Evolutionary conservation across 2,329 filamentous ascomycete genomes (phyloP).

Genomic region (Colletotrichum paranaense): DNA sequence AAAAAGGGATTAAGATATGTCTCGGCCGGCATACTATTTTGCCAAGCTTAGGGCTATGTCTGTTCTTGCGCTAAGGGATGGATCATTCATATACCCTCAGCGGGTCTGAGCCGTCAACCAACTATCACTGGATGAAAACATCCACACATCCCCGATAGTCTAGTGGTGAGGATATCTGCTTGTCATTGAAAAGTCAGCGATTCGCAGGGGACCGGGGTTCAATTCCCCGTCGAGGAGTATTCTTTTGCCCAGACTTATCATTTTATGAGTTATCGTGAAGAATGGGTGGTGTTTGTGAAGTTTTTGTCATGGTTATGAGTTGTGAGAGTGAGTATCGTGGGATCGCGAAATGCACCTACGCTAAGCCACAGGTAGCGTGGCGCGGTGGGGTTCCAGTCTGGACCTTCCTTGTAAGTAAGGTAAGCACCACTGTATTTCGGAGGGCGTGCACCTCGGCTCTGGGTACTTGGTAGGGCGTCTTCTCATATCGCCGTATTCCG

Average conservation of each 20-base stretch:
- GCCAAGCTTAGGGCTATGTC: not conserved
- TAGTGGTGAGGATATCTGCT: not conserved
- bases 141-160: not conserved
- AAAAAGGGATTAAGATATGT: not conserved
- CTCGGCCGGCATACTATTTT: too few relatives aligned
- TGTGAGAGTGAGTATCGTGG: not conserved
- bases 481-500: not conserved
- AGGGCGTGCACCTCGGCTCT: slow-evolving; percentile 21
- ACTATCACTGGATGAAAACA: not conserved
- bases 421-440: not conserved
- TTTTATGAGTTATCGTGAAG: not conserved
- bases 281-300: not conserved
- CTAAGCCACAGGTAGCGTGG: slow-evolving; percentile 13
- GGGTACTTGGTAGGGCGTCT: not conserved
- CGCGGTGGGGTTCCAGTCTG: not conserved
- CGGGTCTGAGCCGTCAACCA: not conserved
- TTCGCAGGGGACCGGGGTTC: not conserved
- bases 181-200: not conserved
- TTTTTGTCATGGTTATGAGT: not conserved
- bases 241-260: not conserved
- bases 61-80: not conserved
- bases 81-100: not conserved
- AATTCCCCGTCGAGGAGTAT: not conserved
- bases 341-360: not conserved
- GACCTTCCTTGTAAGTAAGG: not conserved